Evolutionary conservation across 1,284 basidiomycete species (phyloP), one percentile per base, ranked within the genome.

Genomic region (Pholiota adiposa): DNA sequence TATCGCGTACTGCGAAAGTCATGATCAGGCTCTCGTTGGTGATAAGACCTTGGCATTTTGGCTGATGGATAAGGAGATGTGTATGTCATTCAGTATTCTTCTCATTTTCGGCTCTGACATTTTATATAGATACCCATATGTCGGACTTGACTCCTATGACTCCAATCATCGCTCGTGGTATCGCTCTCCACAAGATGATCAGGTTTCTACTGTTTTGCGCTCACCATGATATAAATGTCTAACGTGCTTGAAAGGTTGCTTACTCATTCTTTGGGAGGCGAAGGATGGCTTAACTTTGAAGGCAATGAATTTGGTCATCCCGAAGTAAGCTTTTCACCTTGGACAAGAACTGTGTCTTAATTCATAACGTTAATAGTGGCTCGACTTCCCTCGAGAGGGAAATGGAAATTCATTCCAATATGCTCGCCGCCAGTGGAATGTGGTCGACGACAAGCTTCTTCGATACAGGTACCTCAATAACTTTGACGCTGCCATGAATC

Each of bases 41-140:
- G 97, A 99, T 79, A 98, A 98, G 81, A 98, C 97, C 0, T 73
- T 98, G 34, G 97, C 97, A 1, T 99, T 99, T 78, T 99, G 97
- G 97, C 77, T 99, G 57, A 99, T 99, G 97, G 97, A 99, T 78
- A 97, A 97, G 78, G 97, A 98, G 75, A 99, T 99, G 97, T 96
- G 92, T 94, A 79, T 64, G 83, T 80, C 16, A 31, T 31, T 7
- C 62, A 29, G 44, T n/a, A n/a, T n/a, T 8, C 3, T 62, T 4
- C 19, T 44, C 51, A 54, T 44, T 46, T 51, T 12, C 6, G 14
- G 36, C 21, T 7, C 19, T 34, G 18, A 33, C 12, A 36, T 40
- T n/a, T 12, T 19, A 21, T 40, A 34, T 36, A 90, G 94, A 98
- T 75, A 96, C 95, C 9, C 84, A 95, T 77, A 99, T 99, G 97